Evolutionary conservation across 2,329 filamentous ascomycete genomes (phyloP).

Genomic region (Harringtonia aguacate): DNA sequence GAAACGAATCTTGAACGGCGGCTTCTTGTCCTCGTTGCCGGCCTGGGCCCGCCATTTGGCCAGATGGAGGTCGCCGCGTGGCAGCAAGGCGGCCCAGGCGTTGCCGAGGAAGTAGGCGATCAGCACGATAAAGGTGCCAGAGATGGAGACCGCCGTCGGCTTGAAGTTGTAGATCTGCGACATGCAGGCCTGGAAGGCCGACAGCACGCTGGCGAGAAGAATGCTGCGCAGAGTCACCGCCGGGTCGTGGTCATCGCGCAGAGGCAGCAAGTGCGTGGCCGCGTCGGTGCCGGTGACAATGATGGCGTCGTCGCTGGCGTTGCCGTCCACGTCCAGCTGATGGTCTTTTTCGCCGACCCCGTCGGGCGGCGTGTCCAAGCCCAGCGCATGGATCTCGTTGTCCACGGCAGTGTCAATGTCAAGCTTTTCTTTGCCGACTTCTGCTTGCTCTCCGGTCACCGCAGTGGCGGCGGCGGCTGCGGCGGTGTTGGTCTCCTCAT

Average conservation of each 20-base stretch:
- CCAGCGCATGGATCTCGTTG: neutral
- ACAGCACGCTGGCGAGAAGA: constrained; percentile 35
- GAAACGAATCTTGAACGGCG: constrained; percentile 29
- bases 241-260: constrained; percentile 41
- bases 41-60: constrained; percentile 29
- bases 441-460: too few species aligned
- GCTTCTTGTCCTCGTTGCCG: constrained; percentile 21
- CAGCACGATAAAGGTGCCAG: constrained; percentile 45
- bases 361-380: neutral
- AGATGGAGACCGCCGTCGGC: constrained; percentile 30
- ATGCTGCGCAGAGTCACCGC: constrained; percentile 43
- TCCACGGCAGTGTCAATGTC: neutral
- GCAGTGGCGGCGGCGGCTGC: too few species aligned
- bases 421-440: neutral
- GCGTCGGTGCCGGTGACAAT: constrained; percentile 45
- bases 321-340: neutral
- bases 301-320: constrained; percentile 18
- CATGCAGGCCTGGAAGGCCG: constrained; percentile 44
- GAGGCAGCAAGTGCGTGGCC: constrained; percentile 32
- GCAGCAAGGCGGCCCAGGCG: constrained; percentile 33
- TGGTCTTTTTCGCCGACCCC: neutral
- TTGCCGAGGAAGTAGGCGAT: constrained; percentile 46
- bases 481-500: too few species aligned
- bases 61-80: constrained; percentile 39
- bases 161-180: constrained; percentile 41